Conservation (phyloP, 176 grass and related monocot species). For the Areca catechu region DNA sequence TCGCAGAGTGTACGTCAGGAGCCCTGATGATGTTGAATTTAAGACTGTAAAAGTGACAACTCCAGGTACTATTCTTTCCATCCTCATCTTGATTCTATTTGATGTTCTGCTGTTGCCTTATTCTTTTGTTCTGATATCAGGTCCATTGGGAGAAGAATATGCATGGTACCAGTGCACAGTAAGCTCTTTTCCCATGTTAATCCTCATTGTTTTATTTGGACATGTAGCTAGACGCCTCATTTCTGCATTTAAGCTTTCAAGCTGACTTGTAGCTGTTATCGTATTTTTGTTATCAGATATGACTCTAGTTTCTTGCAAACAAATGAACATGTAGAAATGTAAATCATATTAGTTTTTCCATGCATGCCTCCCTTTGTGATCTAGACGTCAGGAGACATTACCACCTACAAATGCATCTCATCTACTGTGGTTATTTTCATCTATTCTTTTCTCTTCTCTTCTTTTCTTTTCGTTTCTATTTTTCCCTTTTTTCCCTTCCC, state of each 20-base stretch:
- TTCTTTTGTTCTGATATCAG: constrained; percentile 36
- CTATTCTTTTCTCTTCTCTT: background rate
- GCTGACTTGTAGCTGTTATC: too few relatives aligned
- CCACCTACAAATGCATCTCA: too few relatives aligned
- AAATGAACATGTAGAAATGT: too few relatives aligned
- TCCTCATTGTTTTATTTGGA: background rate
- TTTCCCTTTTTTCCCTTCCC: background rate
- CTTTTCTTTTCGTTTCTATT: constrained; percentile 13
- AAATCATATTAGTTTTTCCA: too few relatives aligned
- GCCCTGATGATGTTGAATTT: constrained; percentile 72
- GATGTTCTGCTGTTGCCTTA: constrained; percentile 11
- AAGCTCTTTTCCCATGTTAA: constrained; percentile 11
- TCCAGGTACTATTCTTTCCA: constrained; percentile 42
- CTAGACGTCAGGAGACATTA: too few relatives aligned
- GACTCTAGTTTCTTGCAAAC: too few relatives aligned
- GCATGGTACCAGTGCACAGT: constrained; percentile 99
- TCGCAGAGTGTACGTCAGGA: constrained; percentile 68
- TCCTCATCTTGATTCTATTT: constrained; percentile 2
- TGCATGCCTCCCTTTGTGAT: too few relatives aligned
- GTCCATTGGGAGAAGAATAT: constrained; percentile 82
- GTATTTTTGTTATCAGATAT: too few relatives aligned
- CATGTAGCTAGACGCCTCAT: background rate
- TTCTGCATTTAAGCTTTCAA: too few relatives aligned
- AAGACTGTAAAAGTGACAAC: constrained; percentile 59
- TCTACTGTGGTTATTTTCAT: too few relatives aligned